Evolutionary conservation across 2,329 filamentous ascomycete genomes (phyloP).

Genomic region (Cladosporium sp.): DNA sequence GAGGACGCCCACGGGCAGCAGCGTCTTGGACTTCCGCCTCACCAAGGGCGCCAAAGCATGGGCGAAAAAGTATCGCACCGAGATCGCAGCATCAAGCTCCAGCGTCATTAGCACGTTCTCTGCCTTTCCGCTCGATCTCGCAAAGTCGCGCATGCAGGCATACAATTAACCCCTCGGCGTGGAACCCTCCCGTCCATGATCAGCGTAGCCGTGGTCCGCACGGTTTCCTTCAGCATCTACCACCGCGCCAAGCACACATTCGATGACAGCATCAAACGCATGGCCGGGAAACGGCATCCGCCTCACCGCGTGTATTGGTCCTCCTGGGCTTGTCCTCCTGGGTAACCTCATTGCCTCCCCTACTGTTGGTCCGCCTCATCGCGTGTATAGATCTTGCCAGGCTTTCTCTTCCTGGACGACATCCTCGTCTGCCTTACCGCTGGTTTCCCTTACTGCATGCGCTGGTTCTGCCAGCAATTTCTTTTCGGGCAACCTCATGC

Average conservation of each 20-base stretch:
- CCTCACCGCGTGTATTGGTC: too few species aligned
- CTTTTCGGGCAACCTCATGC: too few species aligned
- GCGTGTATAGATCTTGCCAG: too few species aligned
- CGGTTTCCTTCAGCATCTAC: conserved; percentile 76
- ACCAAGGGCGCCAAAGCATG: conserved; percentile 49
- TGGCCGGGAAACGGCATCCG: conserved; percentile 60
- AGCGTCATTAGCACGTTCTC: conserved; percentile 73
- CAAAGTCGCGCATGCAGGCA: conserved; percentile 81
- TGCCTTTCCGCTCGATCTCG: conserved; percentile 80
- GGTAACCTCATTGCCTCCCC: too few species aligned
- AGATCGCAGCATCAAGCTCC: conserved; percentile 72
- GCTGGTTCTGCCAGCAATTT: too few species aligned
- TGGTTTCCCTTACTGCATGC: too few species aligned
- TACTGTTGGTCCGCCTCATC: too few species aligned
- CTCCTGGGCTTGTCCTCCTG: too few species aligned
- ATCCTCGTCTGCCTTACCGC: too few species aligned
- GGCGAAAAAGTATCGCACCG: conserved; percentile 73
- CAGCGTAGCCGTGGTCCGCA: conserved; percentile 72
- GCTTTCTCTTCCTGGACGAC: too few species aligned
- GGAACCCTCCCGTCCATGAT: conserved; percentile 71
- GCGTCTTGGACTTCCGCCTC: conserved; percentile 26
- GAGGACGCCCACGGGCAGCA: not conserved
- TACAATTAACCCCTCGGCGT: conserved; percentile 56
- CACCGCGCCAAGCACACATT: conserved; percentile 70
- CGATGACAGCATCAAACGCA: conserved; percentile 62